Percentiles rank a stretch among this genome's conserved stretches.
Conservation (phyloP, 2,329 filamentous ascomycete species). For the Fusarium sp. region DNA sequence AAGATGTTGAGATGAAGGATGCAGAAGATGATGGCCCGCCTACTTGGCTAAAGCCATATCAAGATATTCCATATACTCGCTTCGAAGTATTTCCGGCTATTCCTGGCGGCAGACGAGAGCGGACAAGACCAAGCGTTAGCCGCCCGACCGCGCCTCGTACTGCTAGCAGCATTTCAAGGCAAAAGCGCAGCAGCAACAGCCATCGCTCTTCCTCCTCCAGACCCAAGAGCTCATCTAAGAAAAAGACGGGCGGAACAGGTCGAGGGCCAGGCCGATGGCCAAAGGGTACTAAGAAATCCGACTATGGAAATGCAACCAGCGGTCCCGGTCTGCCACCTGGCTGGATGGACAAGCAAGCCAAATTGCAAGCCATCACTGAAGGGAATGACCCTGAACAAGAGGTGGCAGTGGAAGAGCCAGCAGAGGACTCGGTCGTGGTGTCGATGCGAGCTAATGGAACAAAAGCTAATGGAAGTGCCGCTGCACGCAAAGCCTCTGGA, state of each 20-base stretch:
- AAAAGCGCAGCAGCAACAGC: constrained; percentile 53
- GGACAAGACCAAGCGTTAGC: constrained; percentile 57
- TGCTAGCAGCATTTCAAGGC: constrained; percentile 52
- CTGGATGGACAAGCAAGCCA: constrained; percentile 57
- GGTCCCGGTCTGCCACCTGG: constrained; percentile 72
- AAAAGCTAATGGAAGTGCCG: constrained; percentile 30
- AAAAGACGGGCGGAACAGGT: constrained; percentile 72
- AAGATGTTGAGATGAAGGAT: constrained; percentile 47
- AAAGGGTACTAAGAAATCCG: constrained; percentile 75
- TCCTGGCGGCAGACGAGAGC: constrained; percentile 60
- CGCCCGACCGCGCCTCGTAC: constrained; percentile 55
- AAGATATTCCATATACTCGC: constrained; percentile 73
- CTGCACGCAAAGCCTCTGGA: constrained; percentile 24
- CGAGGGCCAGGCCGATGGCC: constrained; percentile 74
- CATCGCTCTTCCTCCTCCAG: constrained; percentile 52
- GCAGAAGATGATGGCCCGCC: constrained; percentile 45
- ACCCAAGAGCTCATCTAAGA: constrained; percentile 52
- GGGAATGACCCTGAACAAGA: constrained; percentile 29
- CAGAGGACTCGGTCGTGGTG: constrained; percentile 52
- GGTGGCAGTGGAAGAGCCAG: constrained; percentile 36
- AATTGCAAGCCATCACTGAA: constrained; percentile 29
- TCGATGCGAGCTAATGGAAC: constrained; percentile 41
- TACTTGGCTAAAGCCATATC: constrained; percentile 63
- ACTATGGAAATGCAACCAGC: constrained; percentile 75
- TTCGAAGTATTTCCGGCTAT: constrained; percentile 84